phyloP scores from a whole-genome alignment of 2,329 filamentous ascomycete species.

The Bipolaris cookei region DNA sequence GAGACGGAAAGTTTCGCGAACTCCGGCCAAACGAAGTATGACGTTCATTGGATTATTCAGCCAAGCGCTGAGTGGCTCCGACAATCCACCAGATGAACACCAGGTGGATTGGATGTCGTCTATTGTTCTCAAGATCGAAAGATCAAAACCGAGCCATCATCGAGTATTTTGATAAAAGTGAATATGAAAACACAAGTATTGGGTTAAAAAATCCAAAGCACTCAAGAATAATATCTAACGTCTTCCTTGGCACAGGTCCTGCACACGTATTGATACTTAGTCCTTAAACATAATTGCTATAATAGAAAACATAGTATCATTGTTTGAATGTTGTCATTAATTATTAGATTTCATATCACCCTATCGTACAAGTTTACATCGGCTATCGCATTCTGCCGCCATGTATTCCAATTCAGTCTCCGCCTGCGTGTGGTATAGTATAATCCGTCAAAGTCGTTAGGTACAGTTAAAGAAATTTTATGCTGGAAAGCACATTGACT shows the following conservation, averaged over 20 bases:
- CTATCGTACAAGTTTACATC: slow-evolving; percentile 15
- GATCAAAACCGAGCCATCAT: too few species aligned
- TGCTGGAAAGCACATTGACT: background rate
- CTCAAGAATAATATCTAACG: too few species aligned
- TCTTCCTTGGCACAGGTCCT: too few species aligned
- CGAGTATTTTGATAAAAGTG: too few species aligned
- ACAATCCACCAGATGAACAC: background rate
- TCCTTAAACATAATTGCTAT: too few species aligned
- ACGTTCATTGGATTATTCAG: slow-evolving; percentile 27
- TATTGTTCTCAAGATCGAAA: too few species aligned
- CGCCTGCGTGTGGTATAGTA: slow-evolving; percentile 36
- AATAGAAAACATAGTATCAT: background rate
- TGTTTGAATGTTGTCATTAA: slow-evolving; percentile 15
- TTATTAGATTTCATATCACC: slow-evolving; percentile 15
- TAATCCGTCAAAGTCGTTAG: slow-evolving; percentile 27
- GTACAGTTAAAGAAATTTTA: slow-evolving; percentile 7
- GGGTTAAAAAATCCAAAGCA: too few species aligned
- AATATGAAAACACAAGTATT: too few species aligned
- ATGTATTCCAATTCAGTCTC: background rate
- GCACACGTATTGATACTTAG: too few species aligned
- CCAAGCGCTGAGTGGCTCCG: slow-evolving; percentile 9
- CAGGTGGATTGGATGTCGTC: too few species aligned
- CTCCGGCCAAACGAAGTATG: slow-evolving; percentile 26
- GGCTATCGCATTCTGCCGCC: slow-evolving; percentile 1
- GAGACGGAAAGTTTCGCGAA: slow-evolving; percentile 18